phyloP scores from a whole-genome alignment of 345 rosid genomes.

The Microcos paniculata region DNA sequence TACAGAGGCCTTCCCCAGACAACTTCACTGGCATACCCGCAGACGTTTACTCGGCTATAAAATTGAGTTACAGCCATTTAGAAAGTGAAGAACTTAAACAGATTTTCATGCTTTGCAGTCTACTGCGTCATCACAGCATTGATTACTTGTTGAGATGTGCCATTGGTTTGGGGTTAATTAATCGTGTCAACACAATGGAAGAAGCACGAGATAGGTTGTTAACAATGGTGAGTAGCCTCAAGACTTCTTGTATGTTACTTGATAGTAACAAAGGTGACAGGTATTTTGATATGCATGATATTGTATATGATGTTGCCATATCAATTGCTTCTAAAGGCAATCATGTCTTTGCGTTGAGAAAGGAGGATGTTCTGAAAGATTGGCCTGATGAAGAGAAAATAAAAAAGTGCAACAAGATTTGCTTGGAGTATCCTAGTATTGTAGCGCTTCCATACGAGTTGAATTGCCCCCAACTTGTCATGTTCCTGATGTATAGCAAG shows the following conservation, averaged over 20 bases:
- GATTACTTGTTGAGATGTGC: constrained; percentile 8
- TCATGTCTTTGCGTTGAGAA: neutral
- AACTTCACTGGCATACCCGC: neutral
- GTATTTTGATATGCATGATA: constrained; percentile 8
- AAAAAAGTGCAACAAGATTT: neutral
- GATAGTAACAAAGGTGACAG: neutral
- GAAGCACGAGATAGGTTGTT: constrained; percentile 11
- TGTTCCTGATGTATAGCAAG: too few relatives aligned
- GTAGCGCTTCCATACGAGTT: constrained; percentile 3
- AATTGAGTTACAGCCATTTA: neutral
- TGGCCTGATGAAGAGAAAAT: neutral
- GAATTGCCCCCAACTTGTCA: constrained; percentile 21
- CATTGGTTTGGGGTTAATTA: constrained; percentile 18
- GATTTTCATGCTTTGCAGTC: constrained; percentile 15
- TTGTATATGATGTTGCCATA: constrained; percentile 11
- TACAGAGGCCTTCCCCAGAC: neutral
- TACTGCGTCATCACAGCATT: neutral
- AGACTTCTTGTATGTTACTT: constrained; percentile 9
- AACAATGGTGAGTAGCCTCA: neutral
- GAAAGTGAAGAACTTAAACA: neutral
- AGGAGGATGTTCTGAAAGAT: neutral
- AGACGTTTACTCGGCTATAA: neutral
- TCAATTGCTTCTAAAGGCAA: constrained; percentile 11
- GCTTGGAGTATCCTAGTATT: neutral
- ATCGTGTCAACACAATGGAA: neutral